Conservation (phyloP, 108 stramenopile genomes). For the Cylindrotheca closterium region DNA sequence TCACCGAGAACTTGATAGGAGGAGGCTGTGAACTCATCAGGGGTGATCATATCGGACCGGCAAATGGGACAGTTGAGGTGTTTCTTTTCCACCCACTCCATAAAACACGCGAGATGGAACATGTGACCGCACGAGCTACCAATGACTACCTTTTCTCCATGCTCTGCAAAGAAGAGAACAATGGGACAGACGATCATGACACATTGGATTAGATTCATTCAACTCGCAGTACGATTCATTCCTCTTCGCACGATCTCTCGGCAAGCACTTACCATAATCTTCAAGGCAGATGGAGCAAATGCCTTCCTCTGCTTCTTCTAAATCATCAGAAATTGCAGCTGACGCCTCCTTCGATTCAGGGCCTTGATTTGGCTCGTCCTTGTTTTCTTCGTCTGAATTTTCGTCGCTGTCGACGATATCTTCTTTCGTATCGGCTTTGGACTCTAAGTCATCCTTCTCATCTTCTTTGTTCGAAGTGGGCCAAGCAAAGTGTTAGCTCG, state of each 20-base stretch:
- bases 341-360: not conserved
- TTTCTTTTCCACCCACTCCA: slow-evolving; percentile 30
- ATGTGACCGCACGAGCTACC: slow-evolving; percentile 20
- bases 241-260: no score
- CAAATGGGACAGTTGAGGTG: slow-evolving; percentile 42
- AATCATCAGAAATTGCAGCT: not conserved
- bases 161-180: slow-evolving; percentile 3
- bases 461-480: no score
- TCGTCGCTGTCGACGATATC: not conserved
- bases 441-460: not conserved
- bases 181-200: not conserved
- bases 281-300: slow-evolving; percentile 6
- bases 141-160: slow-evolving; percentile 23
- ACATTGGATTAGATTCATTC: not conserved
- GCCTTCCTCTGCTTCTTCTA: slow-evolving; percentile 3
- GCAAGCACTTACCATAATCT: slow-evolving; percentile 16
- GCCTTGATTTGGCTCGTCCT: not conserved
- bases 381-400: not conserved
- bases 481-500: no score
- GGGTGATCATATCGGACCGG: slow-evolving; percentile 30
- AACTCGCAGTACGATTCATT: not conserved
- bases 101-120: slow-evolving; percentile 34
- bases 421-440: not conserved
- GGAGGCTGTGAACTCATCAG: slow-evolving; percentile 10
- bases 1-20: slow-evolving; percentile 18